Conservation (phyloP, 139 green algal species). For the Mychonastes homosphaera region DNA sequence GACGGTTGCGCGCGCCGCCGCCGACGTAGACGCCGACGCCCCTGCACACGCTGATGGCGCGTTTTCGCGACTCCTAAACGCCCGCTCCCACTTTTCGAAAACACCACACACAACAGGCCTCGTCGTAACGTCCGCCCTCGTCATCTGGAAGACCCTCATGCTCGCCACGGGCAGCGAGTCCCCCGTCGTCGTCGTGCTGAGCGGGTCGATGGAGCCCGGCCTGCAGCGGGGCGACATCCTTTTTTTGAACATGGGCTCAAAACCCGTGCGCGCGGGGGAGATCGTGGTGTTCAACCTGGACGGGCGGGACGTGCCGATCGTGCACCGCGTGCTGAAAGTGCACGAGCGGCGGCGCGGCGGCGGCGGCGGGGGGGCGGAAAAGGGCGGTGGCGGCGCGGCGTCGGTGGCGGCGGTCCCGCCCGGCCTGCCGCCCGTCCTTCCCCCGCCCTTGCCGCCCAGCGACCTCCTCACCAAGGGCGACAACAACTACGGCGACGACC, state of each 20-base stretch:
- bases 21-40: neutral
- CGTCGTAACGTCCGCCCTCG: conserved; percentile 90
- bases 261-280: conserved; percentile 51
- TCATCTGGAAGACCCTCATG: conserved; percentile 97
- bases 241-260: conserved; percentile 79
- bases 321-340: conserved; percentile 87
- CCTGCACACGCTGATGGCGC: neutral
- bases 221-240: conserved; percentile 96
- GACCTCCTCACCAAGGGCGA: conserved; percentile 83
- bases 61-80: neutral
- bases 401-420: neutral
- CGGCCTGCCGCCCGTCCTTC: neutral
- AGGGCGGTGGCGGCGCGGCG: neutral
- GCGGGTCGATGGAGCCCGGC: conserved; percentile 94
- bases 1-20: neutral
- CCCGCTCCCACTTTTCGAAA: too few species aligned
- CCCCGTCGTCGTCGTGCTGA: conserved; percentile 95
- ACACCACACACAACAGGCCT: conserved; percentile 71
- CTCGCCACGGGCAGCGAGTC: conserved; percentile 88
- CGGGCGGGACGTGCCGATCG: conserved; percentile 89
- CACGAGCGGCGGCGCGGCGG: conserved; percentile 39
- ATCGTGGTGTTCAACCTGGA: conserved; percentile 95
- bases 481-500: conserved; percentile 94
- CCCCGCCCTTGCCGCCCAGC: neutral
- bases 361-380: too few species aligned